Percentiles rank a stretch among this genome's conserved stretches.
Evolutionary conservation across 169 alveolate species (phyloP).

Genomic region (Plasmodium coatneyi): DNA sequence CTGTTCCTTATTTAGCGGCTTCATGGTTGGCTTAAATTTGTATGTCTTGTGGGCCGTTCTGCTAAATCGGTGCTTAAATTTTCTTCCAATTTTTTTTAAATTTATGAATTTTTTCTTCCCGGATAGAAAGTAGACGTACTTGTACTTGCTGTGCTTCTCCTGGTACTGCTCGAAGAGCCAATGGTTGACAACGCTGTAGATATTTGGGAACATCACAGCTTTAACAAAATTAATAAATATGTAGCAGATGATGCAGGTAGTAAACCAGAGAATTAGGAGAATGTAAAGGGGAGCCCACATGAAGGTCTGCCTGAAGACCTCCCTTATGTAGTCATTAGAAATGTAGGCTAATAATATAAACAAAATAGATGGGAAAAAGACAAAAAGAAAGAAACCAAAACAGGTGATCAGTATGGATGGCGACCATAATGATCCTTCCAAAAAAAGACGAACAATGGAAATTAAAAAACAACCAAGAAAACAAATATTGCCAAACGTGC

Average conservation of each 20-base stretch:
- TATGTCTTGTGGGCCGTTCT: not conserved
- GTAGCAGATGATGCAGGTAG: slow-evolving; percentile 75
- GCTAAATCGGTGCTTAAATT: slow-evolving; percentile 19
- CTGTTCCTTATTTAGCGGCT: not conserved
- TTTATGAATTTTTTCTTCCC: slow-evolving; percentile 30
- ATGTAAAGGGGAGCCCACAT: slow-evolving; percentile 79
- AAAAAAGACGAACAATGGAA: slow-evolving; percentile 79
- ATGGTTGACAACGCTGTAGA: slow-evolving; percentile 77
- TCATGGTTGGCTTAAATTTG: not conserved
- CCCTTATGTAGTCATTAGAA: slow-evolving; percentile 76
- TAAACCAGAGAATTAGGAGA: slow-evolving; percentile 79
- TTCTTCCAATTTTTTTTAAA: slow-evolving; percentile 45
- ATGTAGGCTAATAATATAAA: slow-evolving; percentile 70
- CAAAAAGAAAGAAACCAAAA: slow-evolving; percentile 70
- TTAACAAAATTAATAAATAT: slow-evolving; percentile 75
- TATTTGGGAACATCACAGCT: slow-evolving; percentile 76
- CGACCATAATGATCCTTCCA: slow-evolving; percentile 79
- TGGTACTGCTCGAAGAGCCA: slow-evolving; percentile 77
- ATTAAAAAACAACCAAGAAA: slow-evolving; percentile 78
- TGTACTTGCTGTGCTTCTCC: slow-evolving; percentile 59
- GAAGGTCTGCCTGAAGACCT: slow-evolving; percentile 77
- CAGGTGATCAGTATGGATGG: slow-evolving; percentile 65
- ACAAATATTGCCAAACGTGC: slow-evolving; percentile 81
- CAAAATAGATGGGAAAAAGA: slow-evolving; percentile 75
- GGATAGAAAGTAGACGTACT: not conserved